Percentiles rank a stretch among this genome's conserved stretches.
These are phyloP conservation scores for Colletotrichum aenigma DNA, from an alignment of 2,329 filamentous ascomycete species.

Conservation along the genomic window DNA sequence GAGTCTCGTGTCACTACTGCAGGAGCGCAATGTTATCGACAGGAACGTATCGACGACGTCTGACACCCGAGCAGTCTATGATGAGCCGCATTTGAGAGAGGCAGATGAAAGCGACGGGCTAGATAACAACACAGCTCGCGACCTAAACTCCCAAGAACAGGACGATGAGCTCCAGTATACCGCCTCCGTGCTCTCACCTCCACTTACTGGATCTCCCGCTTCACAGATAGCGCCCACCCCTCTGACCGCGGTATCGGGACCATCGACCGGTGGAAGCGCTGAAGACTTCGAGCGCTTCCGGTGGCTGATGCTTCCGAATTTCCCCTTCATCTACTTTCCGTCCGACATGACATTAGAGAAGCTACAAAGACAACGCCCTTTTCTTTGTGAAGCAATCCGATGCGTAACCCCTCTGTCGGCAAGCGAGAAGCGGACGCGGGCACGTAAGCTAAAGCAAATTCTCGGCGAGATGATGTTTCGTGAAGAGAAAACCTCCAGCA, in stretches of 20 bases:
- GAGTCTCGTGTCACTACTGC: not conserved
- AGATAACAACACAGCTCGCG: accelerated
- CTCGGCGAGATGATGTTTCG: not conserved
- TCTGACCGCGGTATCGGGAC: slow-evolving; percentile 24
- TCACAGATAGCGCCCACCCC: not conserved
- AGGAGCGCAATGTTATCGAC: not conserved
- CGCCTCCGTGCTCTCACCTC: not conserved
- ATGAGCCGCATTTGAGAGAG: not conserved
- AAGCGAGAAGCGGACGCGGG: slow-evolving; percentile 41
- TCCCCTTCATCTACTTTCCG: slow-evolving; percentile 50
- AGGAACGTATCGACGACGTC: not conserved
- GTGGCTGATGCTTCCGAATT: slow-evolving; percentile 39
- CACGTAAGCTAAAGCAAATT: slow-evolving; percentile 42
- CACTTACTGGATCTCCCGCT: accelerated
- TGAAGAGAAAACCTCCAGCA: accelerated
- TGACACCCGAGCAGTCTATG: accelerated
- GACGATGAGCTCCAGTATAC: accelerated
- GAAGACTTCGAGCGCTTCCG: slow-evolving; percentile 45
- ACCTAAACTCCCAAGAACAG: not conserved
- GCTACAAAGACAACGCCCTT: slow-evolving; percentile 47
- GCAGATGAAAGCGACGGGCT: accelerated
- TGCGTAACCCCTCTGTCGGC: slow-evolving; percentile 47
- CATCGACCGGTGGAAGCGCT: slow-evolving; percentile 41
- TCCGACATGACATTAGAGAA: slow-evolving; percentile 37
- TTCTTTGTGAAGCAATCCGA: slow-evolving; percentile 55